Evolutionary conservation across 495 filamentous ascomycete genomes (phyloP).

Genomic region (Xylaria castorea): DNA sequence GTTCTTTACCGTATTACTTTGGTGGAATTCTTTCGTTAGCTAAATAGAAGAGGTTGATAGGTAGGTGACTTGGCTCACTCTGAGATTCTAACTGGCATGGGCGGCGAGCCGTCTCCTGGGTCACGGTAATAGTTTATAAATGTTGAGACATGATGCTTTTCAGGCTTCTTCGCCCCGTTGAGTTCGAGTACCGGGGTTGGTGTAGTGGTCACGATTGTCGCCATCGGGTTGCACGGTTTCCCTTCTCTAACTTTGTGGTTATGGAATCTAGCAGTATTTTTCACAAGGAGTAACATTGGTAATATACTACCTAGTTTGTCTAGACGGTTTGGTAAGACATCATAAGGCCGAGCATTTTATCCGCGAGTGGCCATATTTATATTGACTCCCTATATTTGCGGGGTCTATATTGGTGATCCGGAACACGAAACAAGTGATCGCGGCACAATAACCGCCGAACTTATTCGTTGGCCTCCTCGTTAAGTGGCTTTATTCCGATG

Average conservation of each 20-base stretch:
- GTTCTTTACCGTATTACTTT: slow-evolving; percentile 49
- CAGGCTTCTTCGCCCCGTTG: background rate
- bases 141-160: slow-evolving; percentile 53
- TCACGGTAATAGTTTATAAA: slow-evolving; percentile 68
- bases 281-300: background rate
- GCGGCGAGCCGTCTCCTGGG: slow-evolving; percentile 64
- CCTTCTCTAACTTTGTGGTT: background rate
- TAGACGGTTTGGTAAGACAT: background rate
- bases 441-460: slow-evolving; percentile 27
- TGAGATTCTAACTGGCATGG: slow-evolving; percentile 58
- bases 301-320: background rate
- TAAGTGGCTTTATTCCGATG: background rate
- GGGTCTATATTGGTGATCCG: slow-evolving; percentile 14
- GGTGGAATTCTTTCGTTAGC: background rate
- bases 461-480: background rate
- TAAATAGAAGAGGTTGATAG: too few relatives aligned
- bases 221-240: background rate
- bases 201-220: slow-evolving; percentile 10
- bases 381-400: slow-evolving; percentile 17
- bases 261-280: background rate
- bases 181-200: background rate
- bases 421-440: slow-evolving; percentile 7
- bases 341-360: slow-evolving; percentile 20
- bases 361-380: slow-evolving; percentile 16
- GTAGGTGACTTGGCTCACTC: slow-evolving; percentile 33